Evolutionary conservation across 805 yeast genomes (phyloP).

Genomic region (Spathaspora girioi): DNA sequence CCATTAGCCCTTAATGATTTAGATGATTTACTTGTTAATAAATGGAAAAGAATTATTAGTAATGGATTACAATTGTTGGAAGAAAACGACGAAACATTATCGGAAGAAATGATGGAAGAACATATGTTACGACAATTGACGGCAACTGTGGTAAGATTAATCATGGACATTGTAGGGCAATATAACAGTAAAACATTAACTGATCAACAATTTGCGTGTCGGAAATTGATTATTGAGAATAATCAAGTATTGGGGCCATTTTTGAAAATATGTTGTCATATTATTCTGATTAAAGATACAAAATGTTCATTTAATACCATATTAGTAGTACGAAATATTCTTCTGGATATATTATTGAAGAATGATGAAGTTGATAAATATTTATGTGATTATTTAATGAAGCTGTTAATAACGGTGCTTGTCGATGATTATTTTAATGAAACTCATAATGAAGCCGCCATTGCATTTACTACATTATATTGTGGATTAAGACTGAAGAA

Average conservation of each 20-base stretch:
- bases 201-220: constrained; percentile 61
- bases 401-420: constrained; percentile 63
- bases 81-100: constrained; percentile 74
- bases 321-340: constrained; percentile 68
- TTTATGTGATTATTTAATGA: constrained; percentile 62
- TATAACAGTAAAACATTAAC: constrained; percentile 49
- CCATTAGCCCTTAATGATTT: constrained; percentile 73
- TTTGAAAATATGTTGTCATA: constrained; percentile 66
- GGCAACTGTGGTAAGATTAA: constrained; percentile 80
- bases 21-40: constrained; percentile 66
- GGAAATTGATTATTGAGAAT: constrained; percentile 62
- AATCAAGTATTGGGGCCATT: constrained; percentile 73
- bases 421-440: constrained; percentile 77
- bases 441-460: constrained; percentile 89
- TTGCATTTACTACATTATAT: constrained; percentile 77
- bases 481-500: constrained; percentile 68
- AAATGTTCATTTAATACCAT: constrained; percentile 91
- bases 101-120: constrained; percentile 99
- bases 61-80: constrained; percentile 55
- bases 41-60: constrained; percentile 68
- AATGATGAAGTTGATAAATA: constrained; percentile 74
- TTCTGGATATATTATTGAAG: constrained; percentile 63
- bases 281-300: constrained; percentile 81
- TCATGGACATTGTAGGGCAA: constrained; percentile 88
- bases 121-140: constrained; percentile 90